A percentile compares a stretch with the other conserved stretches of the same genome.
Evolutionary conservation across 495 filamentous ascomycete genomes (phyloP).

Genomic region (Annulohypoxylon moriforme): DNA sequence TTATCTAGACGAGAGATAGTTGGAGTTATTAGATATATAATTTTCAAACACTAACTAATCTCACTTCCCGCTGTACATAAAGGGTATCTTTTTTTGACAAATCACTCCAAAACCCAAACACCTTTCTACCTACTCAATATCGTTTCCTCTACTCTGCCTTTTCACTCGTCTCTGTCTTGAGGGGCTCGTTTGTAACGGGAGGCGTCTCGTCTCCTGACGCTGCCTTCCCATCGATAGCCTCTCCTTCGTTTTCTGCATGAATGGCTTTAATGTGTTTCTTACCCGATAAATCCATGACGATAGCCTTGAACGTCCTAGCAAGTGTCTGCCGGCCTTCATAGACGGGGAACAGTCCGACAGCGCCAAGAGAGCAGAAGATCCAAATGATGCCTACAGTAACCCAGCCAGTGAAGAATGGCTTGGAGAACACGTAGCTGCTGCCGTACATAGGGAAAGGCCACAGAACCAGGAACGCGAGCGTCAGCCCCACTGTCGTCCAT

Average conservation of each 20-base stretch:
- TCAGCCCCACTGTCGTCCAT: constrained; percentile 78
- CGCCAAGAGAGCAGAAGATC: constrained; percentile 79
- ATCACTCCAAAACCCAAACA: neutral
- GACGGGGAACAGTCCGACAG: constrained; percentile 84
- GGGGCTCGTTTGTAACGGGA: constrained; percentile 18
- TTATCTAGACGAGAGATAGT: neutral
- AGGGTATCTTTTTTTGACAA: constrained; percentile 37
- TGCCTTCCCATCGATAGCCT: constrained; percentile 31
- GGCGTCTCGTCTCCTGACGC: constrained; percentile 26
- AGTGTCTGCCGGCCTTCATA: constrained; percentile 83
- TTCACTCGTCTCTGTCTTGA: constrained; percentile 26
- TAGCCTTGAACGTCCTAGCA: constrained; percentile 69
- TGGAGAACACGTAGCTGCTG: constrained; percentile 85
- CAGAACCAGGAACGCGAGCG: constrained; percentile 79
- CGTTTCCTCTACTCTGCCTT: constrained; percentile 11
- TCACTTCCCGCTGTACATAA: neutral
- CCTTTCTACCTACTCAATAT: neutral
- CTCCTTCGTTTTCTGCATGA: constrained; percentile 46
- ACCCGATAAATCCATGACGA: constrained; percentile 76
- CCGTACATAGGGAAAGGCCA: constrained; percentile 99
- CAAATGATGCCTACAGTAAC: constrained; percentile 86
- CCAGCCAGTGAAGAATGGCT: constrained; percentile 94
- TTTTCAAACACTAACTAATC: constrained; percentile 4
- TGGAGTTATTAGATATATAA: neutral
- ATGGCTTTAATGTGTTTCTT: constrained; percentile 59